A percentile compares a stretch with the other conserved stretches of the same genome.
Evolutionary conservation across 2,329 filamentous ascomycete species (phyloP).

Genomic region (Ophiostoma piceae): DNA sequence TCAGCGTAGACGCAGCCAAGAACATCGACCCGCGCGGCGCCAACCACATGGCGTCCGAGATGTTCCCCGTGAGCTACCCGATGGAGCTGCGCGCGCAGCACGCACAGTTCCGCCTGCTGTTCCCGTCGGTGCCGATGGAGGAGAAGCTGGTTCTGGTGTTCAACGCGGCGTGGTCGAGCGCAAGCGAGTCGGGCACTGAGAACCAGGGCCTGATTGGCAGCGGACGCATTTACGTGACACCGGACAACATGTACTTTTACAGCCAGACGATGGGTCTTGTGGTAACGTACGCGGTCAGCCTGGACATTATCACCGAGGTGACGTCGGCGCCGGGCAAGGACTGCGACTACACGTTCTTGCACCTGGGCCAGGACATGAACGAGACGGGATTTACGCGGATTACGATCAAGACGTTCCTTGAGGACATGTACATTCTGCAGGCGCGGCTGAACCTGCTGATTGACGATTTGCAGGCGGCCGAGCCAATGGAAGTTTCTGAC

Average conservation of each 20-base stretch:
- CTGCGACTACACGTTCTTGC: constrained; percentile 87
- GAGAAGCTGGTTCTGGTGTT: constrained; percentile 90
- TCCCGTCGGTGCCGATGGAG: constrained; percentile 69
- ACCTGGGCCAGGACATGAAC: constrained; percentile 59
- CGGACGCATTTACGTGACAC: constrained; percentile 80
- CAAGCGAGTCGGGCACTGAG: constrained; percentile 41
- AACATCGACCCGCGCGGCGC: constrained; percentile 29
- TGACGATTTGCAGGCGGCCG: constrained; percentile 68
- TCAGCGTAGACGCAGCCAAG: constrained; percentile 40
- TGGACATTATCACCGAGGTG: constrained; percentile 78
- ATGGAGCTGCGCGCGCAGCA: constrained; percentile 78
- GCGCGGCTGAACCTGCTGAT: constrained; percentile 79
- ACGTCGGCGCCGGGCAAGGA: constrained; percentile 84
- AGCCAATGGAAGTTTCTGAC: constrained; percentile 62
- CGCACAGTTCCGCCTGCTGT: constrained; percentile 86
- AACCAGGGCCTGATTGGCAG: constrained; percentile 54
- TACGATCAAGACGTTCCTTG: constrained; percentile 88
- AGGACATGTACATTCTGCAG: constrained; percentile 77
- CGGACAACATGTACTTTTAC: constrained; percentile 89
- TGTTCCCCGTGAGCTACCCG: constrained; percentile 72
- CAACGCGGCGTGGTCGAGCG: constrained; percentile 73
- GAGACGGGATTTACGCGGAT: constrained; percentile 65
- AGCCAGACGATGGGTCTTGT: constrained; percentile 90
- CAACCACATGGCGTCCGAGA: constrained; percentile 45
- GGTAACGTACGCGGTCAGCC: constrained; percentile 68